Conservation (phyloP, 805 yeast genomes). For the Ascoidea asiatica region DNA sequence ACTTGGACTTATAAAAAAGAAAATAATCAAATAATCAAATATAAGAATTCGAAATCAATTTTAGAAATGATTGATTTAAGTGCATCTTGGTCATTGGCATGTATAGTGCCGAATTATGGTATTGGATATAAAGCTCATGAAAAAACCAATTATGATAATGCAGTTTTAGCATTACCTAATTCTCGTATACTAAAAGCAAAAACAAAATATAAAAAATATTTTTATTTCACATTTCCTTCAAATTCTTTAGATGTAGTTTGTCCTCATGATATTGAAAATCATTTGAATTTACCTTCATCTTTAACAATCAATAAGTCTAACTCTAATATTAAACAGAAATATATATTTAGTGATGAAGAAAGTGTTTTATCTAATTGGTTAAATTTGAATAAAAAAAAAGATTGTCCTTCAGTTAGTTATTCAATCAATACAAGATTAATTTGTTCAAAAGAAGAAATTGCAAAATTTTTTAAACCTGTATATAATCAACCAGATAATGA, state of each 20-base stretch:
- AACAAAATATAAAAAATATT: conserved; percentile 27
- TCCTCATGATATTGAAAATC: background rate
- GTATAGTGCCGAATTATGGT: background rate
- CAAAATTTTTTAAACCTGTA: background rate
- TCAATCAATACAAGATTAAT: background rate
- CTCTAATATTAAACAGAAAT: no score
- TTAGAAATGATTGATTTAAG: background rate
- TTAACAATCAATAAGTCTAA: background rate
- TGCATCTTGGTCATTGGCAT: background rate
- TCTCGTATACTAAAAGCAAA: conserved; percentile 24
- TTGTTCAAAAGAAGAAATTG: background rate
- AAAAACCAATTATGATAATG: background rate
- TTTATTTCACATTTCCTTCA: conserved; percentile 30
- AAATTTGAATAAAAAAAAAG: no score
- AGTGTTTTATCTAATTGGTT: background rate
- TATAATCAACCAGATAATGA: no score
- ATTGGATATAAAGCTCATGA: background rate
- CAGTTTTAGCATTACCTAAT: conserved; percentile 21
- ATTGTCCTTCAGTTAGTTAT: background rate
- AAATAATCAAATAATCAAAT: no score
- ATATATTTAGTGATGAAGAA: background rate
- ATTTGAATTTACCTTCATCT: background rate
- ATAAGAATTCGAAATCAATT: background rate
- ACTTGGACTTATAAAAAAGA: background rate
- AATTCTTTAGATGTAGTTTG: conserved; percentile 25